Evolutionary conservation across 441 rosid genomes (phyloP), one percentile per base, ranked within the genome.

Genomic region (Geranium incanum): DNA sequence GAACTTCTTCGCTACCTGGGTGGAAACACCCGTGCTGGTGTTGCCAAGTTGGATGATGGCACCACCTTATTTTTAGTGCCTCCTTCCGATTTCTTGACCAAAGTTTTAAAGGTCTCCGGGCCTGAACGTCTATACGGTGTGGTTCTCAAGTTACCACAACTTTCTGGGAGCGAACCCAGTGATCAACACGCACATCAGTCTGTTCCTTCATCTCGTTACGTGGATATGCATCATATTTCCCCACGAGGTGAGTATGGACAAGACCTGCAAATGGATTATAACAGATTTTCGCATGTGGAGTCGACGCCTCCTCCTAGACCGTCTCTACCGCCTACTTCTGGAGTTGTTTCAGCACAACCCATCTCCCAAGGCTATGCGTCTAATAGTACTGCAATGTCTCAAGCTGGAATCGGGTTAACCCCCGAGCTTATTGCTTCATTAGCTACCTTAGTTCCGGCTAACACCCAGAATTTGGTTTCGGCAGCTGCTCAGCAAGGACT

Each of bases 61-160:
- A 92, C 92, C 19, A 92, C 95, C 16, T 80, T 92, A 41, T 92
- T 95, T 74, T 79, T 95, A 81, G 97, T 92, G 50, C 98, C 99
- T 68, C 99, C 99, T 23, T 92, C 99, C 36, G 92, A 88, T 69
- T 95, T 95, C 84, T 84, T 92, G 71, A 81, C 88, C 9, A 86
- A 86, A 41, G 98, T 92, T 33, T 84, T 95, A 80, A 89, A 88
- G 75, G 92, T 92, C 48, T 62, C 75, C 3, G 99, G 99, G 41
- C 98, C 93, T 23, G 97, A 90, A 77, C 90, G 98, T 62, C 82
- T 95, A 23, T 92, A 92, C 81, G 99, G 98, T 63, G 98, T 95
- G 70, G 95, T 92, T 68, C 92, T 95, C 84, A 90, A 87, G 83
- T 76, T 90, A 83, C 86, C 90, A 2, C 90, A 84, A 59, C 83